These are phyloP conservation scores for Arthromyces matolae DNA, from an alignment of 768 basidiomycete species.

Conservation along the genomic window DNA sequence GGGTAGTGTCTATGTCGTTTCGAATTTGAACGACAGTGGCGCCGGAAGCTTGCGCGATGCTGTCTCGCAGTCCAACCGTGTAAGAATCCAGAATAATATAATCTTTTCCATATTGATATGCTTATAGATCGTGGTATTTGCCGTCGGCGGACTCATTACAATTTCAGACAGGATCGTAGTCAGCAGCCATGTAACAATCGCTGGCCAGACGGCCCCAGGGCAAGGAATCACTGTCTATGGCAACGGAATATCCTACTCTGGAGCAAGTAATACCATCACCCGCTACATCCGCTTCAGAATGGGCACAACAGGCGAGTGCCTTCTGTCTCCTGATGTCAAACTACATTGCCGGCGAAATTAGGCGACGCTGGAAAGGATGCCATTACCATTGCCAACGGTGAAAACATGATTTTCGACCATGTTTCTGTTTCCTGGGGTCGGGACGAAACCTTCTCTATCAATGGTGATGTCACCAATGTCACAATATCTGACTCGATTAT, in stretches of 20 bases:
- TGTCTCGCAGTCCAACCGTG: conserved; percentile 28
- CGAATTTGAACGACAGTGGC: conserved; percentile 31
- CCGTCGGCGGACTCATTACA: conserved; percentile 32
- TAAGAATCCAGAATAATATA: too few species aligned
- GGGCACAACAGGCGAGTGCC: conserved; percentile 26
- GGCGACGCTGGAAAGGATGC: conserved; percentile 33
- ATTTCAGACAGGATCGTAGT: conserved; percentile 29
- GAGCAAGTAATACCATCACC: conserved; percentile 24
- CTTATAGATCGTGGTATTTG: conserved; percentile 32
- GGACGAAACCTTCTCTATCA: conserved; percentile 34
- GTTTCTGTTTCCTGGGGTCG: conserved; percentile 33
- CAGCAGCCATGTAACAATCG: conserved; percentile 28
- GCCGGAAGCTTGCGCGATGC: conserved; percentile 34
- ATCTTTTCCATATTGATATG: too few species aligned
- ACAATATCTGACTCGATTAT: conserved; percentile 36
- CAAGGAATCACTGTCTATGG: conserved; percentile 37
- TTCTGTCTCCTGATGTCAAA: background rate
- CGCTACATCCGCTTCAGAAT: conserved; percentile 23
- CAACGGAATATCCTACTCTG: conserved; percentile 31
- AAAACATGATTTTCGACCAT: conserved; percentile 36
- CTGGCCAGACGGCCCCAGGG: conserved; percentile 35
- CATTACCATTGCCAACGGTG: conserved; percentile 31
- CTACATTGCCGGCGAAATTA: background rate
- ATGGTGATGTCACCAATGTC: conserved; percentile 33
- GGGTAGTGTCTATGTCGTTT: conserved; percentile 31